phyloP scores from a whole-genome alignment of 768 basidiomycete species.

The Russula sp. region DNA sequence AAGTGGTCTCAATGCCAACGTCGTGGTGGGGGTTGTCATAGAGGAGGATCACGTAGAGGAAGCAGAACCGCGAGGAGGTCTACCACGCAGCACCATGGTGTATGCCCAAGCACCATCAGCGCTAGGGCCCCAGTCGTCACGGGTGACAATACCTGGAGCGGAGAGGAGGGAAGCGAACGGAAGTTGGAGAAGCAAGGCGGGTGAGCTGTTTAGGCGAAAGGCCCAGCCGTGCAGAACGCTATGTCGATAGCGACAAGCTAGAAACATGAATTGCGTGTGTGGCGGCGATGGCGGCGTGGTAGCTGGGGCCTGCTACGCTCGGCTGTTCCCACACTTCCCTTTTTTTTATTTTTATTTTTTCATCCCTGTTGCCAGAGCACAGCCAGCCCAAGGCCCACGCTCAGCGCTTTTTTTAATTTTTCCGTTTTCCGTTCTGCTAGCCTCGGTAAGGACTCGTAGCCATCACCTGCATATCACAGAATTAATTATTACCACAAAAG shows the following conservation, averaged over 20 bases:
- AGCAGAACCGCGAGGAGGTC: slow-evolving; percentile 5
- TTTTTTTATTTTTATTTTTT: not conserved
- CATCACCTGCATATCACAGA: slow-evolving; percentile 1
- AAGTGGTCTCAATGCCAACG: slow-evolving; percentile 10
- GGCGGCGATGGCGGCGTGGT: not conserved
- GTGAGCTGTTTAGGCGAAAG: slow-evolving; percentile 20
- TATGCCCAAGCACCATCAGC: slow-evolving; percentile 18
- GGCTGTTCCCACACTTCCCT: not conserved
- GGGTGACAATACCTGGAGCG: slow-evolving; percentile 17
- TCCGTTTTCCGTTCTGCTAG: not conserved
- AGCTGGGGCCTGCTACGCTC: not conserved
- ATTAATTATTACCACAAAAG: not conserved
- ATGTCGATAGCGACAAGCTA: slow-evolving; percentile 1
- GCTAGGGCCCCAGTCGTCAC: slow-evolving; percentile 13
- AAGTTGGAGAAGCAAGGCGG: slow-evolving; percentile 22
- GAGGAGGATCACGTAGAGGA: slow-evolving; percentile 28
- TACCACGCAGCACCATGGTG: slow-evolving; percentile 2
- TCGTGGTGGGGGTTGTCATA: slow-evolving; percentile 30
- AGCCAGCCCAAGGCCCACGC: not conserved
- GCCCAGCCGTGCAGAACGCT: not conserved
- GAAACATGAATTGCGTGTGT: not conserved
- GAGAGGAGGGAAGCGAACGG: not conserved
- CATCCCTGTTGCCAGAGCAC: not conserved
- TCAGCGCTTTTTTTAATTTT: not conserved
- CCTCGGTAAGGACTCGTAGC: not conserved